Conservation (phyloP, 257 asterid genomes). For the Datura wrightii region DNA sequence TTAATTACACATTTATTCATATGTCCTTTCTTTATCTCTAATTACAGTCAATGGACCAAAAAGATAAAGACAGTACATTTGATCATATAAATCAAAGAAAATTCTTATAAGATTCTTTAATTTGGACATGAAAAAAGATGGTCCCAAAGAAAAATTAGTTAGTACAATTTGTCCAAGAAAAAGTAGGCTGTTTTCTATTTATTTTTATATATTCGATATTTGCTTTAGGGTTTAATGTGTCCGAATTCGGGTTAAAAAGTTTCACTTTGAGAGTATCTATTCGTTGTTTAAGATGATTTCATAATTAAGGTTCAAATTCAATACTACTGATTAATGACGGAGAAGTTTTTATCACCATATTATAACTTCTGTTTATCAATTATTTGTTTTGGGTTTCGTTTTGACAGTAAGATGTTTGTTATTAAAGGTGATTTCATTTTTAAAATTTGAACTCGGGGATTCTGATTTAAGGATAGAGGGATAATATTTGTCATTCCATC, state of each 20-base stretch:
- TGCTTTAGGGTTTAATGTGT: neutral
- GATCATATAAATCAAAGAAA: neutral
- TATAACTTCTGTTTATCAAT: too few species aligned
- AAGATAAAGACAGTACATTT: neutral
- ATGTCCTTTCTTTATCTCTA: neutral
- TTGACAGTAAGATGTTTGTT: neutral
- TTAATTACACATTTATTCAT: neutral
- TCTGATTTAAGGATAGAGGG: neutral
- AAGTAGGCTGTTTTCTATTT: neutral
- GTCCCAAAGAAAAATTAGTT: neutral
- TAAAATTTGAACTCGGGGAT: neutral
- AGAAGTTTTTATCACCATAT: too few species aligned
- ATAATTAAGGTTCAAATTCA: too few species aligned
- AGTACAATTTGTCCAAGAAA: neutral
- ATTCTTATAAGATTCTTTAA: neutral
- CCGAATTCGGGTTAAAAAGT: neutral
- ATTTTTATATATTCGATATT: neutral
- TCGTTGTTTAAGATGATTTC: neutral
- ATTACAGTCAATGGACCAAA: neutral
- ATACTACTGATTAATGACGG: too few species aligned
- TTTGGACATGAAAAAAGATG: neutral
- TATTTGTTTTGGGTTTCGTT: neutral
- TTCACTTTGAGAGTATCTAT: neutral
- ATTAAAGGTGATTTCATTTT: neutral
- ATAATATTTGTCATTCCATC: neutral